These are phyloP conservation scores for Suhomyces coccinellae DNA, from an alignment of 1,139 yeast species.

Conservation along the genomic window DNA sequence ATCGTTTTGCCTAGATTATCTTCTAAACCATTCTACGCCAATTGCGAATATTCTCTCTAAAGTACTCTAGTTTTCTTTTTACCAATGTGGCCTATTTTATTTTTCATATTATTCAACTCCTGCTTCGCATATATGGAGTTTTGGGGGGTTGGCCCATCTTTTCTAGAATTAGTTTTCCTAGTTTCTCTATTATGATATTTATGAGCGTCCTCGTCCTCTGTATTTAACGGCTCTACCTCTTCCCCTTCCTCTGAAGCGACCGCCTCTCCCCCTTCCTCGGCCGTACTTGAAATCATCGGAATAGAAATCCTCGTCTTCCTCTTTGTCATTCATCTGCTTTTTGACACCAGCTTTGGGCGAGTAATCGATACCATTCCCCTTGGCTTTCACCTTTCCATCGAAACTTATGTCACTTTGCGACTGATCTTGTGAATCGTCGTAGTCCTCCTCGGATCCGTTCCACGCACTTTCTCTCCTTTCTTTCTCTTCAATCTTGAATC, in stretches of 20 bases:
- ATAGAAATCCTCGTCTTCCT: constrained; percentile 13
- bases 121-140: too few relatives aligned
- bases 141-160: neutral
- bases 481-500: constrained; percentile 22
- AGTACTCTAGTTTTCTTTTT: too few relatives aligned
- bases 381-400: constrained; percentile 1
- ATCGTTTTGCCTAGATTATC: too few relatives aligned
- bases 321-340: constrained; percentile 11
- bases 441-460: constrained; percentile 7
- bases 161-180: neutral
- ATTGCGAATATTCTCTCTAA: neutral
- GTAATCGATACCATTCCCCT: constrained; percentile 16
- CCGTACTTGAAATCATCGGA: constrained; percentile 16
- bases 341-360: constrained; percentile 17
- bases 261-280: constrained; percentile 22
- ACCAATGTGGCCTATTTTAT: too few relatives aligned
- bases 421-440: constrained; percentile 12
- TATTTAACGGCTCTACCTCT: constrained; percentile 1
- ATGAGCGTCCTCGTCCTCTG: constrained; percentile 3
- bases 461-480: constrained; percentile 2
- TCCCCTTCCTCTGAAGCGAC: constrained; percentile 12
- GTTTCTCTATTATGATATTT: too few relatives aligned
- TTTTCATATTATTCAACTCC: too few relatives aligned
- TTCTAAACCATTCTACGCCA: too few relatives aligned
- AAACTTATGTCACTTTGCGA: constrained; percentile 5